phyloP scores from a whole-genome alignment of 2,329 filamentous ascomycete genomes.

The Tolypocladium cylindrosporum region DNA sequence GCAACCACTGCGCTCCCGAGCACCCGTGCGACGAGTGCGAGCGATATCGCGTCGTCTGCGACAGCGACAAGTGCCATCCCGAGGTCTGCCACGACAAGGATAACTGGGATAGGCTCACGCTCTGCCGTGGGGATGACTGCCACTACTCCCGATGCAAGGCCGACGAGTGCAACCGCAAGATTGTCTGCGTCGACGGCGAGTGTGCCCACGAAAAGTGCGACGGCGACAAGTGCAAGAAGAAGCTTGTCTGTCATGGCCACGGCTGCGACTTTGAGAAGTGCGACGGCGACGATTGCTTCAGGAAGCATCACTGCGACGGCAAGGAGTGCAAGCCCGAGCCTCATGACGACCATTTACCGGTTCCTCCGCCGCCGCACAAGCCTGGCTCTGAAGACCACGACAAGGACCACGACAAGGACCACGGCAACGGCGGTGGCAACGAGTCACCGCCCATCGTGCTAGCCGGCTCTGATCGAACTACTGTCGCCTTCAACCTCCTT shows the following conservation, averaged over 20 bases:
- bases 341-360: slow-evolving; percentile 5
- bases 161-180: slow-evolving; percentile 18
- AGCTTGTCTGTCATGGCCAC: slow-evolving; percentile 20
- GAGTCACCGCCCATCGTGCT: neutral
- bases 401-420: neutral
- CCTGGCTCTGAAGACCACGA: neutral
- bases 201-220: slow-evolving; percentile 18
- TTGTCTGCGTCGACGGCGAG: slow-evolving; percentile 21
- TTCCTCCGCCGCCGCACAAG: neutral
- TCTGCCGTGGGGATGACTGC: slow-evolving; percentile 18
- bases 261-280: slow-evolving; percentile 20
- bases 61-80: slow-evolving; percentile 12
- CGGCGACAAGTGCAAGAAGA: slow-evolving; percentile 19
- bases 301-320: slow-evolving; percentile 14
- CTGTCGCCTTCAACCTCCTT: slow-evolving; percentile 9
- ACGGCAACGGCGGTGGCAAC: neutral
- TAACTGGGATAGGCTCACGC: slow-evolving; percentile 16
- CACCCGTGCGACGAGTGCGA: slow-evolving; percentile 17
- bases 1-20: slow-evolving; percentile 19
- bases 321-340: slow-evolving; percentile 14
- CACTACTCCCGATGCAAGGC: slow-evolving; percentile 13
- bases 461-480: slow-evolving; percentile 10
- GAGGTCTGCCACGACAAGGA: slow-evolving; percentile 8
- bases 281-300: slow-evolving; percentile 18
- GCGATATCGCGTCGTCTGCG: slow-evolving; percentile 21